Evolutionary conservation across 83 land plant genomes (phyloP), one percentile per base, ranked within the genome.

Genomic region (Diphasiastrum complanatum): DNA sequence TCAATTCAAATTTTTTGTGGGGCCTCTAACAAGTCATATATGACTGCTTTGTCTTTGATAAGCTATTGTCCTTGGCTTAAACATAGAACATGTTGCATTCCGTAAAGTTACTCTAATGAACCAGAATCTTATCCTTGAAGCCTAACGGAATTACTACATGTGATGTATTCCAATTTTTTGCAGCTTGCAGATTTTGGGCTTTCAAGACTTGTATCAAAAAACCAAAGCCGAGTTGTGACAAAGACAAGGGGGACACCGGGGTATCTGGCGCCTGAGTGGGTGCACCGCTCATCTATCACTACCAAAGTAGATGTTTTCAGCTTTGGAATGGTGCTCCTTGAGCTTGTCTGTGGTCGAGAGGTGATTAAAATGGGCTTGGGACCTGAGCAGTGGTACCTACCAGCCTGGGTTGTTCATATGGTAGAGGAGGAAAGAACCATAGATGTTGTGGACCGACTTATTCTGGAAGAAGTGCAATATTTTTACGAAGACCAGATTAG

Each of bases 211-310:
- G 38, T 65, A 36, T 45, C 30, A 18, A 34, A 32, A 22, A 45
- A 37, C 1, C 37, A 14, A 6, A 66, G 56, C 64, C 24, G 31
- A 19, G 43, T 51, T 1, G 40, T 58, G 38, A 70, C 68, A 16
- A 45, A 45, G 5, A 31, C 57, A 12, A 35, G 75, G 22, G 75
- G 75, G 16, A 72, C 70, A 2, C 64, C 54, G 4, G 75, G 75
- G 16, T 72, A 72, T 61, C 35, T 65, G 28, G 75, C 75, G 2
- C 70, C 75, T 14, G 75, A 70, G 48, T 70, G 73, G 73, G 18
- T 70, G 37, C 11, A 23, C 5, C 53, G 18, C 1, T 25, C 8
- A 5, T 49, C 51, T 30, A 31, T 70, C 20, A 46, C 60, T 0
- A 40, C 25, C 25, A 70, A 70, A 36, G 25, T 23, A 11, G 73